Evolutionary conservation across 163 green algal genomes (phyloP).

Genomic region (Prototheca wickerhamii): DNA sequence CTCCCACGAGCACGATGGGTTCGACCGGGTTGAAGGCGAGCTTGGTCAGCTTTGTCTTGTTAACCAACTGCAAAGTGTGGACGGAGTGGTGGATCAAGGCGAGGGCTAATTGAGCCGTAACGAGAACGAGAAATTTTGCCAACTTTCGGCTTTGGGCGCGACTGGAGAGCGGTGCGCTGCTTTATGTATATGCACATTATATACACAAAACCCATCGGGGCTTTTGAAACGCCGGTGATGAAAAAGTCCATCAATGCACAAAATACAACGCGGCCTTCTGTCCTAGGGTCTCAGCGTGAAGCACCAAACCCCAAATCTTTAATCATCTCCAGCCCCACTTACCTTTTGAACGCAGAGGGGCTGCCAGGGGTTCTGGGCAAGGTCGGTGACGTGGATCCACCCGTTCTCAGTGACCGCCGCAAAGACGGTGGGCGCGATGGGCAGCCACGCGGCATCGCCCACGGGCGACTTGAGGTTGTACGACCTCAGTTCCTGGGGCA

Average conservation of each 20-base stretch:
- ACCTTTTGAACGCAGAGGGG: conserved; percentile 84
- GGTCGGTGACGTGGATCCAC: conserved; percentile 75
- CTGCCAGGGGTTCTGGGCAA: conserved; percentile 68
- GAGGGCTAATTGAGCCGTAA: no score
- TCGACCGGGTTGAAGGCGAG: conserved; percentile 79
- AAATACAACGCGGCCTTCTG: no score
- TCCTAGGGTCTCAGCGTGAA: no score
- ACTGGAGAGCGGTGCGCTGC: no score
- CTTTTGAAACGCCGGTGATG: no score
- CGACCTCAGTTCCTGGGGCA: conserved; percentile 2
- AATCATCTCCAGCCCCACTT: neutral
- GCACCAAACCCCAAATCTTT: neutral
- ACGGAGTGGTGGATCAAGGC: neutral
- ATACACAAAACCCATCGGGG: no score
- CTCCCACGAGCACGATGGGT: conserved; percentile 81
- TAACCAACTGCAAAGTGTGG: conserved; percentile 42
- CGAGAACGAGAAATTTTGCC: no score
- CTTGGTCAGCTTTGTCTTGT: conserved; percentile 75
- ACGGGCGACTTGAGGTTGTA: conserved; percentile 78
- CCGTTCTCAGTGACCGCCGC: conserved; percentile 56
- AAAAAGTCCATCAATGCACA: no score
- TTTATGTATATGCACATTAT: no score
- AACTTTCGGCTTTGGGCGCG: no score
- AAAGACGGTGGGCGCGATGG: conserved; percentile 77
- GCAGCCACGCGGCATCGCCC: conserved; percentile 84